Evolutionary conservation across 2,329 filamentous ascomycete species (phyloP).

Genomic region (Dothistroma pini): DNA sequence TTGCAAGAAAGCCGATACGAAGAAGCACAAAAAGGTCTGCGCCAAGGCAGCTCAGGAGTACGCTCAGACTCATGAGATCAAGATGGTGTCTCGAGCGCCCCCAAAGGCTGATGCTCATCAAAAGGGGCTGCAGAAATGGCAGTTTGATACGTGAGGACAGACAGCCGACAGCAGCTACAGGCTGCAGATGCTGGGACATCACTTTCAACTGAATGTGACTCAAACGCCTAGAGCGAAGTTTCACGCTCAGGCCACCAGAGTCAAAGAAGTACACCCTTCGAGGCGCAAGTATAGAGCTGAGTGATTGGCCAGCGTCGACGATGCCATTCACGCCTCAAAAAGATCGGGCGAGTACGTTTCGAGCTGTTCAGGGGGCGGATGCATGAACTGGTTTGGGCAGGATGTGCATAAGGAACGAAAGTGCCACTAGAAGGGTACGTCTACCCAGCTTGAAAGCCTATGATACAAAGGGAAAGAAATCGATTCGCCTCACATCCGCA

Average conservation of each 20-base stretch:
- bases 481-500: not conserved
- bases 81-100: slow-evolving; percentile 36
- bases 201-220: not conserved
- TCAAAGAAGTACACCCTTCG: too few relatives aligned
- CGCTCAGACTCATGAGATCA: slow-evolving; percentile 37
- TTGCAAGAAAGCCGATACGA: slow-evolving; percentile 40
- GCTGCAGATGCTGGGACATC: not conserved
- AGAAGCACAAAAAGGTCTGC: slow-evolving; percentile 41
- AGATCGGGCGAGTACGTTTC: not conserved
- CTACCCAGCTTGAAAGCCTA: not conserved
- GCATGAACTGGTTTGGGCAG: not conserved
- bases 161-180: not conserved
- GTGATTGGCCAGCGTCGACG: not conserved
- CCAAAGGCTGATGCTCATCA: slow-evolving; percentile 34
- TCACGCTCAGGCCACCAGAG: too few relatives aligned
- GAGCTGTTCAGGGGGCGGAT: too few relatives aligned
- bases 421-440: not conserved
- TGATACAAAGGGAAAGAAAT: not conserved
- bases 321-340: not conserved
- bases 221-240: too few relatives aligned
- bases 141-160: slow-evolving; percentile 32
- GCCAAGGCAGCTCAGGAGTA: slow-evolving; percentile 39
- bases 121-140: slow-evolving; percentile 41
- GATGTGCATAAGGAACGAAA: not conserved
- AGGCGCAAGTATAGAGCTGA: too few relatives aligned